A percentile compares a stretch with the other conserved stretches of the same genome.
Evolutionary conservation across 352 stramenopile genomes (phyloP).

Genomic region (Phytopythium cucurbitacearum): DNA sequence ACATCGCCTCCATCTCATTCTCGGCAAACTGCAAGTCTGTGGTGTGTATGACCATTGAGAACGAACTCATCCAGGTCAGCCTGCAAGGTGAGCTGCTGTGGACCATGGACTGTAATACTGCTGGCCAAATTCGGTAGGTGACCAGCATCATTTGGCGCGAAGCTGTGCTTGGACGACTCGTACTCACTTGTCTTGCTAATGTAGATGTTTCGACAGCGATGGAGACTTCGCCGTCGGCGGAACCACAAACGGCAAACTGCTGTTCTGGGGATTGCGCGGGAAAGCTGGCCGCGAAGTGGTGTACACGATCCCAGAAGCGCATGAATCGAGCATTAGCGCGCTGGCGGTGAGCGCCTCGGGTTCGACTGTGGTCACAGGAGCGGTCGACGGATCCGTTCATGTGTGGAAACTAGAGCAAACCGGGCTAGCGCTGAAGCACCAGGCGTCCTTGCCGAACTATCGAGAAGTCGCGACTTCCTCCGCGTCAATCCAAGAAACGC

Average conservation of each 20-base stretch:
- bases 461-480: conserved; percentile 4
- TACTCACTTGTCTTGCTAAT: not conserved
- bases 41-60: conserved; percentile 67
- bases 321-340: conserved; percentile 59
- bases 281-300: conserved; percentile 35
- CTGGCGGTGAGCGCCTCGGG: conserved; percentile 52
- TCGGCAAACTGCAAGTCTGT: conserved; percentile 43
- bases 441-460: not conserved
- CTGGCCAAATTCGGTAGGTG: conserved; percentile 44
- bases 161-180: not conserved
- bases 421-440: not conserved
- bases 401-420: conserved; percentile 47
- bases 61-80: conserved; percentile 60
- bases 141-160: not conserved
- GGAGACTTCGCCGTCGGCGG: conserved; percentile 65
- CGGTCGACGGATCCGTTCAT: conserved; percentile 52
- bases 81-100: conserved; percentile 41
- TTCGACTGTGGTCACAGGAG: conserved; percentile 51
- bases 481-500: conserved; percentile 16
- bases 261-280: conserved; percentile 68
- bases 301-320: conserved; percentile 54
- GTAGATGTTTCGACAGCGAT: conserved; percentile 66
- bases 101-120: conserved; percentile 39
- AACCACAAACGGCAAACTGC: conserved; percentile 50
- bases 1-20: conserved; percentile 57